Evolutionary conservation across 306 rosid genomes (phyloP), one percentile per base, ranked within the genome.

Genomic region (Castanea crenata): DNA sequence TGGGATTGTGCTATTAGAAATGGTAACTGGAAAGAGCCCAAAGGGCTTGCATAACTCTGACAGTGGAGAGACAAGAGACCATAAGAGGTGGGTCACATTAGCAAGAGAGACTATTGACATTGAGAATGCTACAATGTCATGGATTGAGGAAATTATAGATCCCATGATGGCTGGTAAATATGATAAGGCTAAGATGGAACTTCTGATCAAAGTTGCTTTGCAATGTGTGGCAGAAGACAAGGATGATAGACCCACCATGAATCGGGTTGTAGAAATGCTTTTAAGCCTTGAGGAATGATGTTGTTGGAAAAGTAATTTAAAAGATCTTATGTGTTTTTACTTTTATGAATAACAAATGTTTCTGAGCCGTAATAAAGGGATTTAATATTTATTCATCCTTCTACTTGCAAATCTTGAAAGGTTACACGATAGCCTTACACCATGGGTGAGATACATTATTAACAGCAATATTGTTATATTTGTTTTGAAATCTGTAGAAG

Each of bases 1-100:
- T 31, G 84, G 84, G 38, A 46, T 85, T 29, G 88, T 85, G 5
- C 58, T 82, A 65, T 64, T 85, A 77, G 89, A 85, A 63, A 75
- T 85, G 73, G 57, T 82, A 27, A 85, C 89, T 0, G 82, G 86
- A 65, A 85, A 38, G 16, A 67, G 65, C 16, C 80, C 84, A 0
- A 58, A 56, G 1, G 73, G 4, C 1, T 3, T 58, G 15, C 52
- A 69, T 29, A 10, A 5, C 23, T 10, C 10, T 6, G 38, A 70
- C 1, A 23, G 41, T 1, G 15, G 27, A 34, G 69, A 68, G 5
- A 75, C 55, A 5, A 62, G 82, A 0, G 86, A 76, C 76, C 20
- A 79, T 13, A 76, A 46, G 32, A 78, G 75, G 10, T 15, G 69
- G 32, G 25, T 77, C 12, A 46, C 5, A 8, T 74, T 76, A 38